Evolutionary conservation across 805 yeast genomes (phyloP).

Genomic region (Starmerella vitae): DNA sequence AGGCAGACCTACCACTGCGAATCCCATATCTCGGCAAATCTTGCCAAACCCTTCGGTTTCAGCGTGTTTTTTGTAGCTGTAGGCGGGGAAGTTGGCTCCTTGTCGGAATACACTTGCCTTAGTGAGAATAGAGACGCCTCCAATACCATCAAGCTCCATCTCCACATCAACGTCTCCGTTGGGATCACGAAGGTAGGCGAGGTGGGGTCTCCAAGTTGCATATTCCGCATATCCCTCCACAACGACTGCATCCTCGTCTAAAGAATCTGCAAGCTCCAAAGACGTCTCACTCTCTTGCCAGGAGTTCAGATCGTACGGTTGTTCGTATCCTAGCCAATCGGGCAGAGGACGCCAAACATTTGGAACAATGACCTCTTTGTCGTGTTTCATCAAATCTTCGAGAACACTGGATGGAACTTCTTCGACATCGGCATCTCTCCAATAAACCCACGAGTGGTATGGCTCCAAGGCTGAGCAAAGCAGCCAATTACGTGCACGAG

Average conservation of each 20-base stretch:
- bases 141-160: conserved; percentile 90
- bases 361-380: conserved; percentile 87
- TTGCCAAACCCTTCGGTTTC: conserved; percentile 97
- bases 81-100: conserved; percentile 94
- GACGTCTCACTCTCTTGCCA: conserved; percentile 88
- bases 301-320: conserved; percentile 90
- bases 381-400: conserved; percentile 88
- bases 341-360: conserved; percentile 98
- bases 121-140: conserved; percentile 87
- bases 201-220: conserved; percentile 95
- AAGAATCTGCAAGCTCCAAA: conserved; percentile 30
- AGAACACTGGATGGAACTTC: conserved; percentile 72
- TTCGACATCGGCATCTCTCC: conserved; percentile 99
- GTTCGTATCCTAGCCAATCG: conserved; percentile 75
- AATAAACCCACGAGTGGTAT: conserved; percentile 90
- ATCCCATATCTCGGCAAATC: conserved; percentile 77
- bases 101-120: conserved; percentile 73
- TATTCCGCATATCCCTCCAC: conserved; percentile 97
- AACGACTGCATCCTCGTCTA: conserved; percentile 89
- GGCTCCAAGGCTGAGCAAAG: conserved; percentile 80
- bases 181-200: conserved; percentile 89
- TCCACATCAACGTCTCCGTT: conserved; percentile 89
- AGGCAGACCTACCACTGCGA: conserved; percentile 77
- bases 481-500: conserved; percentile 90
- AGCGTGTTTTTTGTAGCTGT: conserved; percentile 89